Evolutionary conservation across 139 green algal species (phyloP).

Genomic region (Chlorella sp.): DNA sequence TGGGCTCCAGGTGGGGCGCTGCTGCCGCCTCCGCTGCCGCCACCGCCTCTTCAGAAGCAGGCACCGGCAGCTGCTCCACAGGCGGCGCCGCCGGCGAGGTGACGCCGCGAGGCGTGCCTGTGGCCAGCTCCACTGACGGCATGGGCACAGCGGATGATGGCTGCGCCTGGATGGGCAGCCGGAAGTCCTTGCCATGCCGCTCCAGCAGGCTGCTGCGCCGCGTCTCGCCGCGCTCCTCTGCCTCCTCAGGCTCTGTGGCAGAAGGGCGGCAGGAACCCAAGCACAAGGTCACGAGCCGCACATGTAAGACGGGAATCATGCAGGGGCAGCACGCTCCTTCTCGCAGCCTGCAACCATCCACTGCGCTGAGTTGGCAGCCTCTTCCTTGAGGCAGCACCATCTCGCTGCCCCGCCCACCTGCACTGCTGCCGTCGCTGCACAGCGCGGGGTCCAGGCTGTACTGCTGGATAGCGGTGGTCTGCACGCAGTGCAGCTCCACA

Average conservation of each 20-base stretch:
- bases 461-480: constrained; percentile 87
- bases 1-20: constrained; percentile 1
- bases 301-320: too few species aligned
- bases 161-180: constrained; percentile 2
- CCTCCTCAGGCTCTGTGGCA: not conserved
- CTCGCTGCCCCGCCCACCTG: not conserved
- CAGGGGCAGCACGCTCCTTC: too few species aligned
- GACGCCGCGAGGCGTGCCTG: not conserved
- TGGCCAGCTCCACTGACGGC: constrained; percentile 16
- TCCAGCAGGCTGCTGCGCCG: constrained; percentile 16
- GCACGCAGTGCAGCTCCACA: constrained; percentile 68
- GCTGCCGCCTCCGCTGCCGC: not conserved
- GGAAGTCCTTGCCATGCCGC: not conserved
- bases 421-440: constrained; percentile 51
- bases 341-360: too few species aligned
- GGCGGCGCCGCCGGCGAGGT: not conserved
- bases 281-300: too few species aligned
- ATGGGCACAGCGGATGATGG: constrained; percentile 5
- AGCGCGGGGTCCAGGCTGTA: constrained; percentile 73
- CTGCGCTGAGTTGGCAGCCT: too few species aligned
- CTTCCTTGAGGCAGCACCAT: too few species aligned
- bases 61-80: not conserved
- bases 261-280: too few species aligned
- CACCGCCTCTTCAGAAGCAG: not conserved
- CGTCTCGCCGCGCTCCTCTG: not conserved